Percentiles rank a stretch among this genome's conserved stretches.
Evolutionary conservation across 352 stramenopile species (phyloP).

Genomic region (Phytophthora podocarpi): DNA sequence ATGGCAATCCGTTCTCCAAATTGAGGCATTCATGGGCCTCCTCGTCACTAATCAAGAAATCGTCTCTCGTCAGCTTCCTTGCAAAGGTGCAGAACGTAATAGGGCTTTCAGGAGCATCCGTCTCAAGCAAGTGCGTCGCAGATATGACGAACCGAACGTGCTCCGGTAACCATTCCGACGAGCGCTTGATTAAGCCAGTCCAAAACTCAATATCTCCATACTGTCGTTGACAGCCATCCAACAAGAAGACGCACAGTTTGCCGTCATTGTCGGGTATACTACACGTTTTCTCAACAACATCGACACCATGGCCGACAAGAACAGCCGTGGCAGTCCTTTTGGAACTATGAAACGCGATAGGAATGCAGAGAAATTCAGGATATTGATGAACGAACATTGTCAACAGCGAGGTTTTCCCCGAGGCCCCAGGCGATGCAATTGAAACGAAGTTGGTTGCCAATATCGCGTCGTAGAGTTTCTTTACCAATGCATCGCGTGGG

Average conservation of each 20-base stretch:
- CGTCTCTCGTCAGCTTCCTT: constrained; percentile 16
- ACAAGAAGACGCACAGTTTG: constrained; percentile 7
- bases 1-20: constrained; percentile 10
- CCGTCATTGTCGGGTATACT: not conserved
- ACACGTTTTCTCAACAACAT: not conserved
- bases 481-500: constrained; percentile 11
- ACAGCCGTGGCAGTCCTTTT: not conserved
- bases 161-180: not conserved
- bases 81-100: constrained; percentile 4
- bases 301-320: not conserved
- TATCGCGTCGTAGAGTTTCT: not conserved
- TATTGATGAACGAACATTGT: constrained; percentile 8
- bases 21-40: constrained; percentile 9
- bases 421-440: not conserved
- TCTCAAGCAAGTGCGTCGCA: constrained; percentile 13
- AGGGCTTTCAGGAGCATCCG: not conserved
- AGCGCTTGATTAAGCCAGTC: not conserved
- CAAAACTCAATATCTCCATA: constrained; percentile 18
- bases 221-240: constrained; percentile 15
- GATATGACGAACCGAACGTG: constrained; percentile 19
- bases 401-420: constrained; percentile 15
- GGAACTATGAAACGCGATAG: constrained; percentile 1
- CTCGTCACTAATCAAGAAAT: constrained; percentile 19
- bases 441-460: constrained; percentile 1
- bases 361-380: constrained; percentile 2